Evolutionary conservation across 108 stramenopile genomes (phyloP).

Genomic region (Cyclotella distinguenda): DNA sequence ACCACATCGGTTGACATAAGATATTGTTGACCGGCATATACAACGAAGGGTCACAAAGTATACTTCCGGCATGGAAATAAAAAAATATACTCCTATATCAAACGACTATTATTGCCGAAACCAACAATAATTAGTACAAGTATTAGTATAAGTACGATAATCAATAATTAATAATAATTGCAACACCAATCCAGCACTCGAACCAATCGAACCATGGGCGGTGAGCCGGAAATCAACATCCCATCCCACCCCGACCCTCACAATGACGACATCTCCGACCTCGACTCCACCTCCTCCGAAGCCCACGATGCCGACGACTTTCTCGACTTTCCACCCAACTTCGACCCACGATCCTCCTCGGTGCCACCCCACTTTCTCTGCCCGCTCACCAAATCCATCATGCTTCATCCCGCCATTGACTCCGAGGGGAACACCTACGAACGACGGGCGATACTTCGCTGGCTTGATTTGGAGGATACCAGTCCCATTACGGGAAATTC

Average conservation of each 20-base stretch:
- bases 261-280: neutral
- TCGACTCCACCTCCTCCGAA: neutral
- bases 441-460: slow-evolving; percentile 41
- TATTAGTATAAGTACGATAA: too few relatives aligned
- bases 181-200: too few relatives aligned
- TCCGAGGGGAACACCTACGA: slow-evolving; percentile 58
- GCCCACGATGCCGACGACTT: neutral
- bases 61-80: too few relatives aligned
- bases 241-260: neutral
- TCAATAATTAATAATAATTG: too few relatives aligned
- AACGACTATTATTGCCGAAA: too few relatives aligned
- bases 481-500: slow-evolving; percentile 49
- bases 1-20: too few relatives aligned
- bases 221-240: neutral
- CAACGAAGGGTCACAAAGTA: too few relatives aligned
- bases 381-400: slow-evolving; percentile 21
- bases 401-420: slow-evolving; percentile 44
- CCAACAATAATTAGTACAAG: too few relatives aligned
- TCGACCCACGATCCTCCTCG: neutral
- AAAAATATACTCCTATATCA: too few relatives aligned
- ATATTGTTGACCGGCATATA: too few relatives aligned
- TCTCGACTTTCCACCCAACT: slow-evolving; percentile 10
- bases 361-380: slow-evolving; percentile 26
- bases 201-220: neutral
- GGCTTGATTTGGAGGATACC: slow-evolving; percentile 30